A percentile compares a stretch with the other conserved stretches of the same genome.
Conservation (phyloP, 2,329 filamentous ascomycete genomes). For the Tothia fuscella region DNA sequence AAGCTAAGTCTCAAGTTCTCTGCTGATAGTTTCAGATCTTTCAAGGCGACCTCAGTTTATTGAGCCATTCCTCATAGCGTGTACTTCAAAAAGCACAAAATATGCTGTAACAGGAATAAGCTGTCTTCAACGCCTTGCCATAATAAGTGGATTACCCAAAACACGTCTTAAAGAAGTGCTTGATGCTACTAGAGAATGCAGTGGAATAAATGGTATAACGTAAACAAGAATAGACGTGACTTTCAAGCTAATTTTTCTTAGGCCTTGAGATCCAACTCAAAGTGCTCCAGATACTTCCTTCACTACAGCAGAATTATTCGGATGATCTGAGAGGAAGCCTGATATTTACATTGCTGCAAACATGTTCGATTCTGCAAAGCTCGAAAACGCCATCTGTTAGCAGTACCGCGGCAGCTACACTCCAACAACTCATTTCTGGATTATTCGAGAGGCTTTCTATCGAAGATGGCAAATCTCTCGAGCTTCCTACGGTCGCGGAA, state of each 20-base stretch:
- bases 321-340: slow-evolving; percentile 68
- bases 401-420: slow-evolving; percentile 88
- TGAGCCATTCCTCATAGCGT: slow-evolving; percentile 89
- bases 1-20: not conserved
- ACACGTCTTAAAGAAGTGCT: slow-evolving; percentile 75
- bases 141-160: slow-evolving; percentile 66
- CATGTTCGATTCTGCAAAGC: slow-evolving; percentile 81
- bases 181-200: slow-evolving; percentile 75
- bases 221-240: too few relatives aligned
- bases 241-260: slow-evolving; percentile 17
- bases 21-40: slow-evolving; percentile 50
- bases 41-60: slow-evolving; percentile 72
- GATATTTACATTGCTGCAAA: slow-evolving; percentile 70
- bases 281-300: slow-evolving; percentile 82
- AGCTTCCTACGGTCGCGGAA: slow-evolving; percentile 51
- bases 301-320: slow-evolving; percentile 81
- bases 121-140: slow-evolving; percentile 78
- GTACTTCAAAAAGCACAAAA: slow-evolving; percentile 78
- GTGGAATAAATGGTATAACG: too few relatives aligned
- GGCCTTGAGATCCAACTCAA: slow-evolving; percentile 87
- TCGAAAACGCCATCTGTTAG: slow-evolving; percentile 91
- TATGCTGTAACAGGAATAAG: slow-evolving; percentile 79
- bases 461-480: slow-evolving; percentile 57
- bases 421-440: slow-evolving; percentile 85
- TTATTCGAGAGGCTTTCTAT: slow-evolving; percentile 82